Percentiles rank a stretch among this genome's conserved stretches.
Conservation (phyloP, 2,329 filamentous ascomycete genomes). For the Trichoderma sp. region DNA sequence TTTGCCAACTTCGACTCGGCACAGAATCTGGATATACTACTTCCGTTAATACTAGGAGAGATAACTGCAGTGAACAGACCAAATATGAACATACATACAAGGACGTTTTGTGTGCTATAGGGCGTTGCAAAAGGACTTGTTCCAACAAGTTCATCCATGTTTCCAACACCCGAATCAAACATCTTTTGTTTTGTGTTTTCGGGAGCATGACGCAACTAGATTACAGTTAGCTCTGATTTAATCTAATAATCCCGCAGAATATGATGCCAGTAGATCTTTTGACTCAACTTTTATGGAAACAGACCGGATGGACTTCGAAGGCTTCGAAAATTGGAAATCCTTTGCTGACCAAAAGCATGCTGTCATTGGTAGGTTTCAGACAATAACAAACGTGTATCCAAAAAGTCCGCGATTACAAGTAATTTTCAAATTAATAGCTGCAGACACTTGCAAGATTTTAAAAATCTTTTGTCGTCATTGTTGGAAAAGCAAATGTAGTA, state of each 20-base stretch:
- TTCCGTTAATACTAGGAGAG: not conserved
- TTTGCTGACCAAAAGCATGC: not conserved
- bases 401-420: fast-evolving
- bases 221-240: not conserved
- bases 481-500: not conserved
- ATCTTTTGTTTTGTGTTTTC: not conserved
- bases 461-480: not conserved
- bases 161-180: not conserved
- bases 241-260: too few relatives aligned
- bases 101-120: not conserved
- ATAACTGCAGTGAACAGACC: not conserved
- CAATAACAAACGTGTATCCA: not conserved
- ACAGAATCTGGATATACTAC: not conserved
- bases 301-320: not conserved
- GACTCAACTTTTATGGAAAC: not conserved
- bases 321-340: not conserved
- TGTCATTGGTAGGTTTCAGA: not conserved
- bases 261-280: not conserved
- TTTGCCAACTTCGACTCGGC: not conserved
- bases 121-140: not conserved
- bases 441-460: not conserved
- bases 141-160: not conserved
- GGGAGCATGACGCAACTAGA: not conserved
- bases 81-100: not conserved
- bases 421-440: not conserved